phyloP scores from a whole-genome alignment of 2,329 filamentous ascomycete species.

The Colletotrichum limetticola region DNA sequence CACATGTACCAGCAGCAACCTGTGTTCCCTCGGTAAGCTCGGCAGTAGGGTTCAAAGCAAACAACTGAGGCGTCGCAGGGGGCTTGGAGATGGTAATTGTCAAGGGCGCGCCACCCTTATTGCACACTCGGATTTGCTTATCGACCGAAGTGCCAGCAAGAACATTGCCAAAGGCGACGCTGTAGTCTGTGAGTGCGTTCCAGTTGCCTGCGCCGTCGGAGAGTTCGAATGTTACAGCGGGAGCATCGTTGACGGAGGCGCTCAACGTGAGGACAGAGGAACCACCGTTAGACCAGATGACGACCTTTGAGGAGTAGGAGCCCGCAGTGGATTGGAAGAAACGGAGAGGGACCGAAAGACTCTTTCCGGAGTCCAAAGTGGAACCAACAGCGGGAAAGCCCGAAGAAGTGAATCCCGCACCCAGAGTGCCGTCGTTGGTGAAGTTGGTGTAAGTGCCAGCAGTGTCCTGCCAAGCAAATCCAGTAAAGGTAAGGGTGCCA shows the following conservation, averaged over 20 bases:
- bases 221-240: conserved; percentile 47
- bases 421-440: conserved; percentile 42
- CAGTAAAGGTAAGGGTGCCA: conserved; percentile 47
- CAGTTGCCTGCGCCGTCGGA: conserved; percentile 47
- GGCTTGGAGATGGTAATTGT: conserved; percentile 52
- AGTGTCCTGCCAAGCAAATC: conserved; percentile 46
- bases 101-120: conserved; percentile 48
- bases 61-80: conserved; percentile 44
- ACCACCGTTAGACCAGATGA: conserved; percentile 50
- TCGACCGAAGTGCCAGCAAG: conserved; percentile 42
- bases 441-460: conserved; percentile 44
- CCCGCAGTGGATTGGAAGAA: conserved; percentile 47
- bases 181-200: conserved; percentile 34
- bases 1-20: conserved; percentile 44
- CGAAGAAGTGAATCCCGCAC: conserved; percentile 44
- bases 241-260: conserved; percentile 46
- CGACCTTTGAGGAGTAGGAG: conserved; percentile 46
- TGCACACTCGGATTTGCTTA: conserved; percentile 48
- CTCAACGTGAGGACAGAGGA: conserved; percentile 44
- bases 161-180: conserved; percentile 46
- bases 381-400: conserved; percentile 44
- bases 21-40: conserved; percentile 48
- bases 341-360: conserved; percentile 44
- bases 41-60: conserved; percentile 43
- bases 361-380: conserved; percentile 43